phyloP scores from a whole-genome alignment of 257 asterid genomes.

The Voacanga thouarsii region DNA sequence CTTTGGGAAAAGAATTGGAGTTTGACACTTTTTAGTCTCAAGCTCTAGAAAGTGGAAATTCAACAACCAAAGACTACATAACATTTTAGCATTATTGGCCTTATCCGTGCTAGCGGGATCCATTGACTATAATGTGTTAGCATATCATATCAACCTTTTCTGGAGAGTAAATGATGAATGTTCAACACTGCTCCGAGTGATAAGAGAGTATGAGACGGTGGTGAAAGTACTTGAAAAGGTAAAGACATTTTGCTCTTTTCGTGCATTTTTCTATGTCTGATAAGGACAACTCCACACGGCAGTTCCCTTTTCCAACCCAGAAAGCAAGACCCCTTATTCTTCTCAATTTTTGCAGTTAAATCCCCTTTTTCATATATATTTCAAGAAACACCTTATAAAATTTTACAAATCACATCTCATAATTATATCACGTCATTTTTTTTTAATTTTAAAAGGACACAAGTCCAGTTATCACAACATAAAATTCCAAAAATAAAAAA shows the following conservation, averaged over 20 bases:
- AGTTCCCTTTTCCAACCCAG: not conserved
- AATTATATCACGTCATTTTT: too few species aligned
- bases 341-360: not conserved
- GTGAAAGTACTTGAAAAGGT: slow-evolving; percentile 5
- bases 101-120: not conserved
- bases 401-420: too few species aligned
- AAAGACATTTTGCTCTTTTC: slow-evolving; percentile 10
- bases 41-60: too few species aligned
- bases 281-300: slow-evolving; percentile 9
- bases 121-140: not conserved
- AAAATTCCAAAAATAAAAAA: too few species aligned
- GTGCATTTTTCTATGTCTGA: not conserved
- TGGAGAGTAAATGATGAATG: not conserved
- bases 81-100: not conserved
- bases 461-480: too few species aligned
- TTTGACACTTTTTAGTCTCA: too few species aligned
- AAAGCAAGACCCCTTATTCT: not conserved
- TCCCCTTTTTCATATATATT: not conserved
- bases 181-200: not conserved
- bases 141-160: not conserved
- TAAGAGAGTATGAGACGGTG: not conserved
- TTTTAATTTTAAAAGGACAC: too few species aligned
- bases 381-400: too few species aligned
- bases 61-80: too few species aligned
- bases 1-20: too few species aligned